Evolutionary conservation across 495 filamentous ascomycete species (phyloP), one percentile per base, ranked within the genome.

Genomic region (Aspergillus panamensis): DNA sequence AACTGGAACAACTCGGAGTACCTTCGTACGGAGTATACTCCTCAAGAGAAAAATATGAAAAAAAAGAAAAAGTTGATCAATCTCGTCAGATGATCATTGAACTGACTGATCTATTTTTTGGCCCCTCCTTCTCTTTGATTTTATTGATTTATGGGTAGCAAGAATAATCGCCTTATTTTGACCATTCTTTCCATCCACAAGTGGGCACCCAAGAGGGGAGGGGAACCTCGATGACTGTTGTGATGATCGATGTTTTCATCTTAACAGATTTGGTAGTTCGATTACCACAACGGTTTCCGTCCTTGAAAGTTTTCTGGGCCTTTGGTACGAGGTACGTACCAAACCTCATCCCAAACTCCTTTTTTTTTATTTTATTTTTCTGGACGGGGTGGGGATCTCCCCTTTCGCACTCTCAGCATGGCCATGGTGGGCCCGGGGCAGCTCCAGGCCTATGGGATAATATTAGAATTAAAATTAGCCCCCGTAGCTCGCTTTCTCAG

Each of bases 301-400:
- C 49, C 44, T 55, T 48, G 50, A 29, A 29, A 50, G 42, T 53
- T 44, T 25, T 16, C 3, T 57, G 31, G 57, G 39, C 16, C 50
- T 6, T n/a, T 17, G 17, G 16, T 13, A 19, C 19, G n/a, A 49
- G 45, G 33, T 10, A 25, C 33, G 33, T 53, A 39, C 40, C 48
- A 42, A 21, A 9, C 35, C 16, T 19, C 10, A 52, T 31, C 32
- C 21, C 29, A 33, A 53, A 59, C 57, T 61, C 54, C 33, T 58
- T 60, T 61, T 64, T 58, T 60, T 61, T 64, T 19, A 37, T 60
- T 61, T 64, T 19, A 37, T 25, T 63, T 57, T 61, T 33, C 51
- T 49, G 53, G 52, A 50, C 30, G 17, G 52, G 52, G 42, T 31
- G 62, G 61, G 62, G 62, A 60, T 51, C 59, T 61, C 52, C 56